Evolutionary conservation across 306 rosid species (phyloP), one percentile per base, ranked within the genome.

Genomic region (Lathyrus sativus): DNA sequence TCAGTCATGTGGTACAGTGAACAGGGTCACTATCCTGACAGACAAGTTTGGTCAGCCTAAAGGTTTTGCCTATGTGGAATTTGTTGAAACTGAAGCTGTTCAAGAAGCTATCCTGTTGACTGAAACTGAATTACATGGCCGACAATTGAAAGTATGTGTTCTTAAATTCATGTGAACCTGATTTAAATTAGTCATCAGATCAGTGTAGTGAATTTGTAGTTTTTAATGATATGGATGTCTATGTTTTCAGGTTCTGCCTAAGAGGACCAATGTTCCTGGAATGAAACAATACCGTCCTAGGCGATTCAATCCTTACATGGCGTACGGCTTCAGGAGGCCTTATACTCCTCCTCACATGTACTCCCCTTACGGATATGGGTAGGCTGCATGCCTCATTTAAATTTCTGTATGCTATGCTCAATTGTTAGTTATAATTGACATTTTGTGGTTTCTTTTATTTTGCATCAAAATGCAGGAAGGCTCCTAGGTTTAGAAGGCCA

Each of bases 21-120:
- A 92, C 83, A 82, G 96, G 75, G 96, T 90, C 73, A 90, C 96
- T 22, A 92, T 88, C 74, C 81, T 90, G 77, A 90, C 96, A 2
- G 98, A 92, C 79, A 92, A 92, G 79, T 85, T 78, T 74, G 96
- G 97, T 63, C 93, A 93, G 68, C 98, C 97, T 18, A 90, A 90
- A 84, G 98, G 98, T 76, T 93, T 93, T 58, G 98, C 96, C 12
- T 92, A 86, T 72, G 98, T 92, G 48, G 96, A 92, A 82, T 92
- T 90, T 58, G 72, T 92, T 43, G 96, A 92, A 85, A 64, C 80
- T 29, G 96, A 92, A 83, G 93, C 91, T 79, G 83, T 90, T 74
- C 93, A 90, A 85, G 98, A 88, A 81, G 96, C 98, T 75, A 81
- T 88, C 33, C 48, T 68, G 67, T 85, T 90, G 73, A 85, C 67